Conservation (phyloP, 306 rosid species). For the Begonia loranthoides region DNA sequence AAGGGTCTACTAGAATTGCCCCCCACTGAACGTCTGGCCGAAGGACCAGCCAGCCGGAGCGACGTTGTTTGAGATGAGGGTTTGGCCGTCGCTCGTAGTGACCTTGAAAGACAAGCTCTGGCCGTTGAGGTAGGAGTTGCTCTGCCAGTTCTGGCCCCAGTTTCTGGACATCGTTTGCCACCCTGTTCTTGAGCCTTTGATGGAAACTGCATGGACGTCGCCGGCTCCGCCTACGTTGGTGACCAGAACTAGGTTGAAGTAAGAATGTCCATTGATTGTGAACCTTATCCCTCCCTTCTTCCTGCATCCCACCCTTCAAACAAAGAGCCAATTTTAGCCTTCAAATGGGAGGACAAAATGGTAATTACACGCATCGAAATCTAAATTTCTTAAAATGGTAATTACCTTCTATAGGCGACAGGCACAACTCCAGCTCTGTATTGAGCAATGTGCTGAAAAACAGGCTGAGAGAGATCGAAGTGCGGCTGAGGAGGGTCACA, state of each 20-base stretch:
- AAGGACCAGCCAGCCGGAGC: conserved; percentile 86
- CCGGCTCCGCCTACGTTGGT: conserved; percentile 99
- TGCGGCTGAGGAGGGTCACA: conserved; percentile 96
- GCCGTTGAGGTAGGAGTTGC: conserved; percentile 80
- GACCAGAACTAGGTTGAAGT: conserved; percentile 81
- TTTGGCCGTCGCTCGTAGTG: conserved; percentile 69
- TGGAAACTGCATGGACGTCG: conserved; percentile 62
- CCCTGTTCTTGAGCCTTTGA: conserved; percentile 73
- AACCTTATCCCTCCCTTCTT: conserved; percentile 92
- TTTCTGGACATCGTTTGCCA: conserved; percentile 92
- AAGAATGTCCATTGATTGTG: conserved; percentile 91
- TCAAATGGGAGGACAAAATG: too few relatives aligned
- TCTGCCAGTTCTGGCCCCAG: conserved; percentile 99
- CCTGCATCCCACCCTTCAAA: conserved; percentile 64
- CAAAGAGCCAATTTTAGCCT: background rate
- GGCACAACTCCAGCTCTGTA: conserved; percentile 91
- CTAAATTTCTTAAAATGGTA: too few relatives aligned
- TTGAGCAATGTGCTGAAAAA: conserved; percentile 86
- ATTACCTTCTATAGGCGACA: conserved; percentile 74
- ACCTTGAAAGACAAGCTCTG: conserved; percentile 87
- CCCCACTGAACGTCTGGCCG: conserved; percentile 91
- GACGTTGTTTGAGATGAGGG: conserved; percentile 53
- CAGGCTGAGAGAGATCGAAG: conserved; percentile 93
- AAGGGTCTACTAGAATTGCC: conserved; percentile 49
- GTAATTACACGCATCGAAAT: too few relatives aligned